A percentile compares a stretch with the other conserved stretches of the same genome.
Evolutionary conservation across 495 filamentous ascomycete genomes (phyloP).

Genomic region (Parathielavia hyrcaniae): DNA sequence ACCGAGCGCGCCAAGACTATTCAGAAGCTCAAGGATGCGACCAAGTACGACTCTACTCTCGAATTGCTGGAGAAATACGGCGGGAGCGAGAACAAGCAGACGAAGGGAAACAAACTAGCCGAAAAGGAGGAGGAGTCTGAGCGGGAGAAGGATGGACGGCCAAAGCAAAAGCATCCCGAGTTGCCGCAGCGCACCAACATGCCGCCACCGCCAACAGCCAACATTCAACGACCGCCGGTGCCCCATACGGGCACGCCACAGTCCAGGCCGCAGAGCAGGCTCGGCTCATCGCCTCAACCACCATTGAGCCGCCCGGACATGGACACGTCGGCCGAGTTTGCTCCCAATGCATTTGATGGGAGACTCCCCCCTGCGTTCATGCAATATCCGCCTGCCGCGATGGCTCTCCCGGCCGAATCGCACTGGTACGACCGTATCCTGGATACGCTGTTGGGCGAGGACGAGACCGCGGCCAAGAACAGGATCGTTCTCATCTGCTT

Average conservation of each 20-base stretch:
- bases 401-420: constrained; percentile 45
- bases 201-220: constrained; percentile 78
- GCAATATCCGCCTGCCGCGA: constrained; percentile 35
- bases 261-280: constrained; percentile 16
- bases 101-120: constrained; percentile 32
- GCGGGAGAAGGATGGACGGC: constrained; percentile 19
- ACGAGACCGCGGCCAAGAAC: constrained; percentile 88
- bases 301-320: constrained; percentile 22
- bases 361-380: constrained; percentile 31
- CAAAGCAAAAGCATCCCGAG: constrained; percentile 19
- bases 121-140: constrained; percentile 22
- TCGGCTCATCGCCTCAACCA: constrained; percentile 24
- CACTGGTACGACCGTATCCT: constrained; percentile 93
- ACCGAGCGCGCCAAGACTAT: constrained; percentile 79
- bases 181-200: constrained; percentile 49
- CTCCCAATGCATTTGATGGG: constrained; percentile 52
- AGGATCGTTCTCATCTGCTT: constrained; percentile 81
- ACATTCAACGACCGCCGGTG: constrained; percentile 51
- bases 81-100: constrained; percentile 49
- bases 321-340: constrained; percentile 46
- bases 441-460: constrained; percentile 88
- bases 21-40: constrained; percentile 86
- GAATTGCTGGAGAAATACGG: constrained; percentile 93
- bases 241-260: constrained; percentile 17
- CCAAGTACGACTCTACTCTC: constrained; percentile 91